These are phyloP conservation scores for Nymphaea colorata DNA, from an alignment of 164 flowering plant species.

Conservation along the genomic window DNA sequence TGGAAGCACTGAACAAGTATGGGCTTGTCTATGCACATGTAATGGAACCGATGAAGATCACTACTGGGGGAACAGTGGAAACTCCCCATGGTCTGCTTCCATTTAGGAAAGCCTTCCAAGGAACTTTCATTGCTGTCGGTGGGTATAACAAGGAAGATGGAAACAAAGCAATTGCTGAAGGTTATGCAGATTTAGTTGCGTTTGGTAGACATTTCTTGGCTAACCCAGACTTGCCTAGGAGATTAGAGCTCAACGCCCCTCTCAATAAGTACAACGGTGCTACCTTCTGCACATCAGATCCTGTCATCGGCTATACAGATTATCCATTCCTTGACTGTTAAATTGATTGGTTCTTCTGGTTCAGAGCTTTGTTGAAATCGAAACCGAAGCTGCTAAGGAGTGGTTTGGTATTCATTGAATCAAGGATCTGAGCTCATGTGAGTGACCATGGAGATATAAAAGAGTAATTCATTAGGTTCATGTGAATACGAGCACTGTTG, in stretches of 20 bases:
- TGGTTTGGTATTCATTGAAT: too few species aligned
- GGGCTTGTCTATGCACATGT: slow-evolving; percentile 33
- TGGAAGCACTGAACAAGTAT: slow-evolving; percentile 27
- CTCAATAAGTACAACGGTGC: slow-evolving; percentile 21
- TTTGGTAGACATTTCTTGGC: slow-evolving; percentile 30
- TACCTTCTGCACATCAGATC: slow-evolving; percentile 27
- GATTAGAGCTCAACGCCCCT: slow-evolving; percentile 25
- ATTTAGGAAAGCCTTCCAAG: slow-evolving; percentile 36
- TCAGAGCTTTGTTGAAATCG: too few species aligned
- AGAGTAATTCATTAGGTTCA: too few species aligned
- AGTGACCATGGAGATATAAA: too few species aligned
- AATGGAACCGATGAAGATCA: slow-evolving; percentile 44
- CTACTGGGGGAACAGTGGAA: slow-evolving; percentile 9
- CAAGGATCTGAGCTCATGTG: neutral
- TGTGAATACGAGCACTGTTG: too few species aligned
- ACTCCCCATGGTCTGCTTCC: slow-evolving; percentile 27
- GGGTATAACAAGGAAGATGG: slow-evolving; percentile 37
- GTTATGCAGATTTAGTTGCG: slow-evolving; percentile 21
- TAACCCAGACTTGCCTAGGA: slow-evolving; percentile 30
- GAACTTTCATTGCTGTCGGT: slow-evolving; percentile 32
- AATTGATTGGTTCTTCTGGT: too few species aligned
- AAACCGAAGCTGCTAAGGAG: too few species aligned
- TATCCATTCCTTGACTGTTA: slow-evolving; percentile 22
- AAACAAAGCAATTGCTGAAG: slow-evolving; percentile 21
- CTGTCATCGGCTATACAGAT: slow-evolving; percentile 28